Base-by-base conservation (phyloP, 441 rosid genomes). In the Mallotus repandus region DNA sequence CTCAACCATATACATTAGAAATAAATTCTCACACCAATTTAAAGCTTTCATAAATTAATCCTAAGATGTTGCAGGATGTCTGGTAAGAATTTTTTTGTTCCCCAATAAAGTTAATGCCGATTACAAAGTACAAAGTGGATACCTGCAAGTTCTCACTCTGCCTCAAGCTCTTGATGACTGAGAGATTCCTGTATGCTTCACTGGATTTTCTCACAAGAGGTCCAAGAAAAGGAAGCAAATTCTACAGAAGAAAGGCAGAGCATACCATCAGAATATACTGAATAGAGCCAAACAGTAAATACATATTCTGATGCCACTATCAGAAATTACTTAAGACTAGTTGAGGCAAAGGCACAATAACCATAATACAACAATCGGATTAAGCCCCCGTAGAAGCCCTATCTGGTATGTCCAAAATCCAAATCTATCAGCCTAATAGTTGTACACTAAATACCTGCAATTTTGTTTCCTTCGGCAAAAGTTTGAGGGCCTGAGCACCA, bases 401-500 rank as follows among this genome's bases (percentile, higher is more conserved):
- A 38, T 5, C n/a, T 12, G 25, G 45, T 45, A 5, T 45, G 38
- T n/a, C n/a, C n/a, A n/a, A n/a, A n/a, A 15, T 46, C 11, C 25
- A 38, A 22, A 21, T 55, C 29, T 46, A 52, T 52, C 7, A 19
- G 22, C 29, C 10, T 13, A 46, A 35, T 63, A 19, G 3, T 14
- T 29, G 53, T 38, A 53, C 0, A 49, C 65, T 48, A 16, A 18
- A 52, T 87, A 96, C 98, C 96, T 96, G 98, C 63, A 96, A 80
- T 77, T 94, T 92, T 64, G 98, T 96, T 82, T 96, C 98, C 75
- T 90, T 91, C 1, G 99, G 99, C 79, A 96, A 86, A 71, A 96
- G 95, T 86, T 85, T 91, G 35, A 96, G 93, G 45, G 99, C 98
- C 83, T 92, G 99, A 73, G 95, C 98, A 74, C 99, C 99, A 74